Base-by-base conservation (phyloP, 208 protist genomes). In the Zelonia costaricensis region DNA sequence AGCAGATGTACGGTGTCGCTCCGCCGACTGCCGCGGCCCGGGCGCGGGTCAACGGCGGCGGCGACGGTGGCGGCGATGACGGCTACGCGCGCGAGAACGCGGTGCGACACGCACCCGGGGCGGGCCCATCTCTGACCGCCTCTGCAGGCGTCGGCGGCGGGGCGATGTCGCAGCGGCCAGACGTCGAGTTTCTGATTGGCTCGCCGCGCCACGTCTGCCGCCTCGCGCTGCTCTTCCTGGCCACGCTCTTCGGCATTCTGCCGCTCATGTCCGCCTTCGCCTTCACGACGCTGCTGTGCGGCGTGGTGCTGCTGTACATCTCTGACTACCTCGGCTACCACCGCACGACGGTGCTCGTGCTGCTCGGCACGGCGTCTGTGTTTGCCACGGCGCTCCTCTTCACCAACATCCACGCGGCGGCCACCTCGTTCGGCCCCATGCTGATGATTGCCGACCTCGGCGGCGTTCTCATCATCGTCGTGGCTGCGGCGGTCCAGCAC, bases 221-320 rank as follows among this genome's bases (percentile, higher is more conserved):
- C 3, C 38, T 92, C 10, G 45, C 42, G 4, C 15, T 89, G 25
- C 76, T 96, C 20, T 63, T 93, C 25, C 63, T 62, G 10, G 43
- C 78, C 31, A 68, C 79, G 31, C 68, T 93, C 18, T 84, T 93
- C 52, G 90, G 87, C 27, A 76, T 85, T 57, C 62, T 91, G 35
- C 83, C 91, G 28, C 80, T 96, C 20, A 79, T 96, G 75, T 90
- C 86, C 30, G 54, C 68, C 33, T 76, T 90, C 47, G 61, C 76
- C 43, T 62, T 91, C 35, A 76, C 82, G 30, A 74, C 88, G 20
- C 51, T 93, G 10, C 62, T 96, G 30, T 81, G 69, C 23, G 78
- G 87, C 7, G 71, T 76, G 16, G 67, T 87, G 48, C 53, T 88
- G 47, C 76, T 76, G 47, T 96, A 96, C 80, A 70, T 88, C n/a